These are phyloP conservation scores for Emmonsia crescens DNA, from an alignment of 2,329 filamentous ascomycete species.

Conservation along the genomic window DNA sequence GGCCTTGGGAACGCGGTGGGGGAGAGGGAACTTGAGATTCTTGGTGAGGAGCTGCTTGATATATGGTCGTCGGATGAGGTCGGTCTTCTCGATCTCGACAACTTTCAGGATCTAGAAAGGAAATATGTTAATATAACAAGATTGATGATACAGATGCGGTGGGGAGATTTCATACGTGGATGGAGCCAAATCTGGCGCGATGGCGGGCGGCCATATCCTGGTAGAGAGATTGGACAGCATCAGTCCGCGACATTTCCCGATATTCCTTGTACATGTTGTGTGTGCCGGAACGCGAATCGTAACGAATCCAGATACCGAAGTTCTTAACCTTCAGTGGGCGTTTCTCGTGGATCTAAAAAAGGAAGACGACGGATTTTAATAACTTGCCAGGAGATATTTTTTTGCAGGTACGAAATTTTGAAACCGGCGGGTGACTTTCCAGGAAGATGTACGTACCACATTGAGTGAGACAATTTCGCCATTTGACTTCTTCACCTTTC, in stretches of 20 bases:
- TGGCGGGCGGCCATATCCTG: constrained; percentile 99
- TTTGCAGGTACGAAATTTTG: background rate
- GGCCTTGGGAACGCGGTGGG: constrained; percentile 83
- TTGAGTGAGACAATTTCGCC: constrained; percentile 98
- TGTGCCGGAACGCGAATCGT: constrained; percentile 98
- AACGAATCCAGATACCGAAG: constrained; percentile 99
- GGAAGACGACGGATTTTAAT: constrained; percentile 5
- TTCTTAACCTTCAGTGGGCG: constrained; percentile 99
- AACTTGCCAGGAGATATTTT: background rate
- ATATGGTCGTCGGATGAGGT: constrained; percentile 95
- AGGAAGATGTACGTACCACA: constrained; percentile 53
- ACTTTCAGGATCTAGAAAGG: constrained; percentile 81
- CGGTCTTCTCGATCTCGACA: constrained; percentile 88
- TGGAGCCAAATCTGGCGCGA: constrained; percentile 93
- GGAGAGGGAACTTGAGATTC: constrained; percentile 94
- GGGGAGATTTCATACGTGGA: constrained; percentile 64
- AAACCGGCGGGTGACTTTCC: background rate
- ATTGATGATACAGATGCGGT: background rate
- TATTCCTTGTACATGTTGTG: constrained; percentile 99
- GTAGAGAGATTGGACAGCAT: constrained; percentile 94
- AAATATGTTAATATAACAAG: constrained; percentile 12
- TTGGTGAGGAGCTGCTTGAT: constrained; percentile 97
- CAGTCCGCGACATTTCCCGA: constrained; percentile 93
- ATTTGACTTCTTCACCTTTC: constrained; percentile 99
- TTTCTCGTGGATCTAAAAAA: constrained; percentile 84